Base-by-base conservation (phyloP, 2,329 filamentous ascomycete genomes). In the Scorias spongiosa region DNA sequence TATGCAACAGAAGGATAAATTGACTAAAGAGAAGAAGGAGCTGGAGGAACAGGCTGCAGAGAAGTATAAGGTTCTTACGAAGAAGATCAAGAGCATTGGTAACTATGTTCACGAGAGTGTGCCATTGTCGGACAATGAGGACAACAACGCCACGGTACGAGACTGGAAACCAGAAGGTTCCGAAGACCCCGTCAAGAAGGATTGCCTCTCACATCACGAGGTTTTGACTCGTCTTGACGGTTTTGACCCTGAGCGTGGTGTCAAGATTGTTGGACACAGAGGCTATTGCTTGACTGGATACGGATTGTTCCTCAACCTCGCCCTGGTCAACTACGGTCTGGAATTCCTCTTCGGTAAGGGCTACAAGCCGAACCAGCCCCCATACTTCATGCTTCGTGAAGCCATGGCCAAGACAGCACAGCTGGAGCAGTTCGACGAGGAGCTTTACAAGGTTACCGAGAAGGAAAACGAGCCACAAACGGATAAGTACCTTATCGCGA, bases 351-450 rank as follows among this genome's bases (percentile, higher is more conserved):
- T 77, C 63, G 71, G 76, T 55, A 83, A 81, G 63, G 87, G 83
- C 42, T 65, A 64, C 54, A 59, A 52, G 42, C 57, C 63, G 26
- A 64, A 62, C 44, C 84, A 91, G 59, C 82, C 89, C 1, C 88
- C 88, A 1, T 87, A 86, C 59, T 93, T 98, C 71, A 94, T 96
- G 84, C 75, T 89, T 49, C 84, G 84, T 64, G 84, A 93, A 42
- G 81, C 86, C 63, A 98, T 98, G 91, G 88, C 84, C 48, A 96
- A 96, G 72, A 98, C 91, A 0, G 91, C 91, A 2, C 91, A 98
- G 66, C 78, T 98, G 20, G 87, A 91, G 54, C 84, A 95, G 58
- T 98, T 98, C 58, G 91, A 98, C 59, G 91, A 96, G 63, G 89
- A 96, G 65, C 71, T 98, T 42, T 98, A 98, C 74, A 96, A 96